These are phyloP conservation scores for Pistacia vera DNA, from an alignment of 345 rosid species.

Conservation along the genomic window DNA sequence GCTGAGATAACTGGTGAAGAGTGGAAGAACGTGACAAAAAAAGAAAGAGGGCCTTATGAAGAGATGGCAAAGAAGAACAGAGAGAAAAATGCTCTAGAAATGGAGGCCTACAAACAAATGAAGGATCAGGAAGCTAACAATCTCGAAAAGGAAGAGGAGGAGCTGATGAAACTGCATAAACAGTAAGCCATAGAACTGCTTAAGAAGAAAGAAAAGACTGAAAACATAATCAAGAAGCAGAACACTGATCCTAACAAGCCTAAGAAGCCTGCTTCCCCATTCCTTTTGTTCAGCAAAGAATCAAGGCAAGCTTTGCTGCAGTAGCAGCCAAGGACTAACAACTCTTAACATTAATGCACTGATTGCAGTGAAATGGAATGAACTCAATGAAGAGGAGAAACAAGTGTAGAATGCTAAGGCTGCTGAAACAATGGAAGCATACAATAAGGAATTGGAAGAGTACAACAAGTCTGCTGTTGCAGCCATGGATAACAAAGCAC, in stretches of 20 bases:
- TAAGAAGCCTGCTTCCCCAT: conserved; percentile 93
- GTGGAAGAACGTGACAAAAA: conserved; percentile 82
- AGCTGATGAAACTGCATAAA: conserved; percentile 78
- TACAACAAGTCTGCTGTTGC: conserved; percentile 51
- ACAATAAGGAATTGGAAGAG: conserved; percentile 77
- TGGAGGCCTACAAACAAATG: conserved; percentile 79
- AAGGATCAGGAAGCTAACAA: conserved; percentile 70
- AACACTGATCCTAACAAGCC: conserved; percentile 85
- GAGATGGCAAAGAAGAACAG: conserved; percentile 80
- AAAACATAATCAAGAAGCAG: conserved; percentile 79
- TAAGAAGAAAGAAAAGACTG: conserved; percentile 92
- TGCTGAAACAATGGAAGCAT: conserved; percentile 74
- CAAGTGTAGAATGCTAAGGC: conserved; percentile 69
- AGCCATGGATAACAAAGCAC: conserved; percentile 9
- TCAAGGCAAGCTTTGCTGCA: conserved; percentile 58
- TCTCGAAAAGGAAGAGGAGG: conserved; percentile 70
- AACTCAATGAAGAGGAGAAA: conserved; percentile 78
- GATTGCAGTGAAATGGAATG: conserved; percentile 90
- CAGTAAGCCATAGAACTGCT: conserved; percentile 88
- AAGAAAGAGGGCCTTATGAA: conserved; percentile 66
- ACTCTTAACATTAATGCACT: conserved; percentile 68
- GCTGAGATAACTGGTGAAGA: conserved; percentile 85
- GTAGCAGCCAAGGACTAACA: conserved; percentile 65
- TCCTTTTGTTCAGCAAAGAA: conserved; percentile 81
- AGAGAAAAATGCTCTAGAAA: conserved; percentile 71